Percentiles rank a stretch among this genome's conserved stretches.
These are phyloP conservation scores for Kwoniella shivajii DNA, from an alignment of 1,284 basidiomycete species.

Conservation along the genomic window DNA sequence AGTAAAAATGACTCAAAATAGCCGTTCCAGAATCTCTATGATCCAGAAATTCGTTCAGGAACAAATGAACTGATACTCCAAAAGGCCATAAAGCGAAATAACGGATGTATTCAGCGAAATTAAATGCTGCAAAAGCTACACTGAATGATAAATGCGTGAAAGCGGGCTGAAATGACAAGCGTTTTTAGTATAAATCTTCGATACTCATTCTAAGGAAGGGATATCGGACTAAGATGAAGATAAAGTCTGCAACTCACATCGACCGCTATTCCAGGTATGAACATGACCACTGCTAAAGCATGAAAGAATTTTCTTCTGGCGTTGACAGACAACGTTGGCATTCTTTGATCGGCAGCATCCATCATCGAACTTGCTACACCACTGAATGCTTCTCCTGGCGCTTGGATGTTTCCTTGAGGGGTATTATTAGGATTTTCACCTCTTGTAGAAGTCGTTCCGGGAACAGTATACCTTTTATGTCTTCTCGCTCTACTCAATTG, in stretches of 20 bases:
- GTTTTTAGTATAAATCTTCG: neutral
- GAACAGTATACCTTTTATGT: constrained; percentile 55
- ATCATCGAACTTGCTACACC: constrained; percentile 72
- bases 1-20: constrained; percentile 95
- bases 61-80: constrained; percentile 89
- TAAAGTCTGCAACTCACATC: constrained; percentile 75
- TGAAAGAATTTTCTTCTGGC: constrained; percentile 98
- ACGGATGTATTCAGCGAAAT: constrained; percentile 92
- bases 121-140: constrained; percentile 87
- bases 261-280: constrained; percentile 85
- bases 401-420: neutral
- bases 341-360: constrained; percentile 81
- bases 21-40: constrained; percentile 93
- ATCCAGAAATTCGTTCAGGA: constrained; percentile 97
- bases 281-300: constrained; percentile 91
- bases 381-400: constrained; percentile 13
- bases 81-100: constrained; percentile 99
- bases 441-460: constrained; percentile 12
- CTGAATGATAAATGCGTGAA: constrained; percentile 95
- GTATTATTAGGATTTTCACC: neutral
- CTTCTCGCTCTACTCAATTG: constrained; percentile 75
- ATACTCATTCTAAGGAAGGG: neutral
- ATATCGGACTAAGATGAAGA: neutral
- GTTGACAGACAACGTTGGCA: constrained; percentile 88
- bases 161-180: constrained; percentile 68